Conservation (phyloP, 805 yeast genomes). For the Candida sphagnicola region DNA sequence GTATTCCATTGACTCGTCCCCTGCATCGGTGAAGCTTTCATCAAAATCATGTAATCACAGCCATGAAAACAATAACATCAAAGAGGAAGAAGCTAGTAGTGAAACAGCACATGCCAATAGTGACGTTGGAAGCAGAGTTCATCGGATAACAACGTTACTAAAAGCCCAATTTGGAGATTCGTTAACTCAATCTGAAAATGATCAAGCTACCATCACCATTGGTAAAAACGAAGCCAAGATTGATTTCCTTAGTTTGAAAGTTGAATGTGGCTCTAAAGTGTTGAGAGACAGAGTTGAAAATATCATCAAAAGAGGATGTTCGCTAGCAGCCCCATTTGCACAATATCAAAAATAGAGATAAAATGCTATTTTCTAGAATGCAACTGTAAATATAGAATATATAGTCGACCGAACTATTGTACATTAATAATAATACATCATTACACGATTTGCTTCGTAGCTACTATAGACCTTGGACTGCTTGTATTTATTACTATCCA, state of each 20-base stretch:
- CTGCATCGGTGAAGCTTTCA: conserved; percentile 88
- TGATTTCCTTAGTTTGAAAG: conserved; percentile 59
- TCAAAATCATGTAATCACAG: conserved; percentile 53
- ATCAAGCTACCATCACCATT: conserved; percentile 60
- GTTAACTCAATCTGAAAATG: conserved; percentile 38
- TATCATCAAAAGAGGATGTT: conserved; percentile 72
- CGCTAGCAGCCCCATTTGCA: conserved; percentile 79
- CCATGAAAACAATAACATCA: conserved; percentile 17
- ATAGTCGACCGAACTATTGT: no score
- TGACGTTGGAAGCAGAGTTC: conserved; percentile 29
- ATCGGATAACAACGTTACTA: conserved; percentile 58
- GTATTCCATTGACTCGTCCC: conserved; percentile 88
- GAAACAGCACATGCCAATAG: conserved; percentile 22
- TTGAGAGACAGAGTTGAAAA: conserved; percentile 79
- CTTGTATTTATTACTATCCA: no score
- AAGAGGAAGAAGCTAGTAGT: conserved; percentile 7
- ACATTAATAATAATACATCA: no score
- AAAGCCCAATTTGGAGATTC: conserved; percentile 87
- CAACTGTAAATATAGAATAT: no score
- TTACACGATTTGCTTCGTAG: no score
- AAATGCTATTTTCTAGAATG: no score
- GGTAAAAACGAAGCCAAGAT: conserved; percentile 75
- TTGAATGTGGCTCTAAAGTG: conserved; percentile 68
- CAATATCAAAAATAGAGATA: conserved; percentile 17
- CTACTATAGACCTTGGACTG: no score